Percentiles rank a stretch among this genome's conserved stretches.
Evolutionary conservation across 805 yeast genomes (phyloP).

Genomic region (Candida railenensis): DNA sequence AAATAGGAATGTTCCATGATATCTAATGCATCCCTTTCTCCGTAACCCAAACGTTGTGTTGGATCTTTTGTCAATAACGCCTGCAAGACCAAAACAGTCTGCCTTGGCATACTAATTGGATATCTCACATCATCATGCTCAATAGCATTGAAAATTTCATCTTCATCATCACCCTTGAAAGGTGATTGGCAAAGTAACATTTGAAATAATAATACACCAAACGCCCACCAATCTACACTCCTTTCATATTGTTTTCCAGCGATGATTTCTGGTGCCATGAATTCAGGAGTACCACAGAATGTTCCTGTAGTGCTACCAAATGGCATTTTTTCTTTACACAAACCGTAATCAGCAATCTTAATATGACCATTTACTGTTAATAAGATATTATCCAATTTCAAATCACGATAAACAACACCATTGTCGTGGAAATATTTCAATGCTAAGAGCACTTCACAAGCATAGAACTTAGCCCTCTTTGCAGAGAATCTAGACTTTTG

Average conservation of each 20-base stretch:
- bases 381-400: conserved; percentile 91
- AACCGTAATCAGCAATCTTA: conserved; percentile 95
- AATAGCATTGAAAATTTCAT: conserved; percentile 95
- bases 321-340: conserved; percentile 94
- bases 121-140: conserved; percentile 94
- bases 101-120: conserved; percentile 97
- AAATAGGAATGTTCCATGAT: conserved; percentile 96
- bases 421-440: conserved; percentile 91
- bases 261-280: conserved; percentile 98
- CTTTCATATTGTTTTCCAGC: conserved; percentile 90
- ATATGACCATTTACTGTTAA: conserved; percentile 90
- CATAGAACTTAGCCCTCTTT: conserved; percentile 92
- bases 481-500: conserved; percentile 88
- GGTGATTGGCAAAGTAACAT: conserved; percentile 97
- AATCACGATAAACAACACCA: conserved; percentile 94
- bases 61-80: conserved; percentile 91
- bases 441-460: conserved; percentile 92
- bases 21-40: conserved; percentile 86
- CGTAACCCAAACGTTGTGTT: conserved; percentile 75
- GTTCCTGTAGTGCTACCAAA: conserved; percentile 83
- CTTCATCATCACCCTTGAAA: conserved; percentile 95
- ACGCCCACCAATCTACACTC: conserved; percentile 99
- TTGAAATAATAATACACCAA: conserved; percentile 93
- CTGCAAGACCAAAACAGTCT: conserved; percentile 91
- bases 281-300: conserved; percentile 98